Evolutionary conservation across 371 early-diverging fungal species (phyloP), one percentile per base, ranked within the genome.

Genomic region (Cokeromyces recurvatus): DNA sequence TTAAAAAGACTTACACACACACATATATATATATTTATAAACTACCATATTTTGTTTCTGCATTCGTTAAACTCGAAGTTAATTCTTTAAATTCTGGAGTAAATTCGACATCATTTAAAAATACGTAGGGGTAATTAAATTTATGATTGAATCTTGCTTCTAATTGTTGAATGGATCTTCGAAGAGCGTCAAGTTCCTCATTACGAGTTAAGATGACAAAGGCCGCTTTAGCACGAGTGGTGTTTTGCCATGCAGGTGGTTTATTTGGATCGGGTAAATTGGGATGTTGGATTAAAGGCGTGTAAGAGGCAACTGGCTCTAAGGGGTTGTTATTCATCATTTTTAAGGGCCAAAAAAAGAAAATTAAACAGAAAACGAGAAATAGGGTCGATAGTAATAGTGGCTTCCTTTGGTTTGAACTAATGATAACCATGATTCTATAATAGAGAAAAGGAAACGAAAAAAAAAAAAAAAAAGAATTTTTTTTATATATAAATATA

Each of bases 121-220:
- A 86, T 15, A 96, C 89, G 60, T 92, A 96, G 0, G 94, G 94
- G 52, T 94, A 96, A 48, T 84, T 68, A 65, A 78, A 90, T 32
- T 78, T 71, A 43, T 64, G 70, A 62, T 96, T 96, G 62, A 94
- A 93, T 38, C 82, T 64, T 25, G 86, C 82, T 59, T 94, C 93
- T 12, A 93, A 67, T 59, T 85, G 79, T 17, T 67, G 74, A 54
- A 97, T 74, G 0, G 91, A 79, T 17, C 51, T 57, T 25, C 68
- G 61, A 40, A 94, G 77, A 8, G 75, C 82, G 17, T 82, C 56
- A 15, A 91, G 53, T 54, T 97, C 96, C 4, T 56, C 53, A 57
- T 97, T 92, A 23, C 94, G 56, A 0, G 74, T 73, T 3, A 83
- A 48, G 51, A 81, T 73, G 8, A 83, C 79, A 64, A 88, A 81